Conservation (phyloP, 768 basidiomycete genomes). For the Suillus luteus region DNA sequence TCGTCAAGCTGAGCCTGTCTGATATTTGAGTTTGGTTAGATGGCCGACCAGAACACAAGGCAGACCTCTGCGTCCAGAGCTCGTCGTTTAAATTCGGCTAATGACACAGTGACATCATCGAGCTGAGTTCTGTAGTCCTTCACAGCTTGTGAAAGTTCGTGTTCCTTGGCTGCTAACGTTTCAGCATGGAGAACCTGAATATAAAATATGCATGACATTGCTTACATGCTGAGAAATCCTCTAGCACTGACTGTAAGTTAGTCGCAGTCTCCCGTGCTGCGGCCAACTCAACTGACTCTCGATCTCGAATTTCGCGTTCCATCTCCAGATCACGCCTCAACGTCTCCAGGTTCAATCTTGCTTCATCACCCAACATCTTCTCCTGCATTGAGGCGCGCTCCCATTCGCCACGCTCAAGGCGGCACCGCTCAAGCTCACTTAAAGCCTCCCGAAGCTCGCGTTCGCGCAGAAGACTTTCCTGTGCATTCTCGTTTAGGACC, state of each 20-base stretch:
- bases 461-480: constrained; percentile 72
- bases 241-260: constrained; percentile 90
- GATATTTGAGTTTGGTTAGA: constrained; percentile 8
- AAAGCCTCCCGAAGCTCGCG: constrained; percentile 80
- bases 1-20: constrained; percentile 75
- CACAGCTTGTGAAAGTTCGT: constrained; percentile 84
- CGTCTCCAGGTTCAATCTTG: constrained; percentile 54
- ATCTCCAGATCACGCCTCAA: constrained; percentile 68
- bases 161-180: constrained; percentile 71
- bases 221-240: constrained; percentile 93
- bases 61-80: constrained; percentile 85
- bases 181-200: constrained; percentile 2
- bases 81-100: constrained; percentile 90
- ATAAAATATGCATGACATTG: constrained; percentile 14
- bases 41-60: constrained; percentile 1
- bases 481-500: constrained; percentile 65
- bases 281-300: constrained; percentile 59
- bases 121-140: constrained; percentile 81
- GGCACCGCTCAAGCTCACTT: constrained; percentile 83
- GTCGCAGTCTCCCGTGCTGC: constrained; percentile 69
- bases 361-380: constrained; percentile 70
- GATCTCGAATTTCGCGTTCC: constrained; percentile 58
- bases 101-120: constrained; percentile 62
- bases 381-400: constrained; percentile 64
- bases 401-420: constrained; percentile 81